Base-by-base conservation (phyloP, 1,284 basidiomycete genomes). In the Trichosporon ovoides region DNA sequence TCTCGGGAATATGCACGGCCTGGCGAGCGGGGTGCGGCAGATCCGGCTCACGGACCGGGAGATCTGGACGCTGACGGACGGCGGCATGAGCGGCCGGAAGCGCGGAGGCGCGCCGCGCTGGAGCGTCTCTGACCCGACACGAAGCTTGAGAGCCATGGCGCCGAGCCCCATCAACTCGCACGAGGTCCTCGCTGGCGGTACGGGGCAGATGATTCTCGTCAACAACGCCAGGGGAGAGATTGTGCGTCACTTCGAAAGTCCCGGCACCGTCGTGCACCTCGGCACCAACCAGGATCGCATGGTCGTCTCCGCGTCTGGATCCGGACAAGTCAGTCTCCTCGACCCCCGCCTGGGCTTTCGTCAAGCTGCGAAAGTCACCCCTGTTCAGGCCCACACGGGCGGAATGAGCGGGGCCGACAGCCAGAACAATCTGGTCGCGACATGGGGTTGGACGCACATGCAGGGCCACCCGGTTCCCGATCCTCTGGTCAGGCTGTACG, bases 401-500 rank as follows among this genome's bases (percentile, higher is more conserved):
- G 89, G 89, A 3, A 81, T 95, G 28, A 87, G 87, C 77, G 91
- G 88, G n/a, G 81, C 95, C 24, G 87, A 91, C 66, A 82, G 82
- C 0, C 83, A 83, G 38, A 89, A 88, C 3, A 87, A 91, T 73
- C 83, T 86, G 61, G 82, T 89, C 24, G 89, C 87, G 68, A 91
- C 90, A 2, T 89, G 92, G 67, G 93, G 93, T 3, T 87, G 87
- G 78, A 87, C 88, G 7, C 82, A 90, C 73, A 87, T 89, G 91
- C 90, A 91, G 75, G 87, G 89, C 19, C 87, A 89, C 48, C 91
- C 94, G 1, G 83, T 89, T 53, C 88, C 91, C 0, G 95, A 98
- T 73, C 89, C 92, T 2, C 80, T 96, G 24, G 89, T 98, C 66
- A 95, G 96, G 76, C 83, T 97, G 11, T 96, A 90, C 71, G 95